These are phyloP conservation scores for Oryza longistaminata DNA, from an alignment of 176 grass and related monocot species.

Conservation along the genomic window DNA sequence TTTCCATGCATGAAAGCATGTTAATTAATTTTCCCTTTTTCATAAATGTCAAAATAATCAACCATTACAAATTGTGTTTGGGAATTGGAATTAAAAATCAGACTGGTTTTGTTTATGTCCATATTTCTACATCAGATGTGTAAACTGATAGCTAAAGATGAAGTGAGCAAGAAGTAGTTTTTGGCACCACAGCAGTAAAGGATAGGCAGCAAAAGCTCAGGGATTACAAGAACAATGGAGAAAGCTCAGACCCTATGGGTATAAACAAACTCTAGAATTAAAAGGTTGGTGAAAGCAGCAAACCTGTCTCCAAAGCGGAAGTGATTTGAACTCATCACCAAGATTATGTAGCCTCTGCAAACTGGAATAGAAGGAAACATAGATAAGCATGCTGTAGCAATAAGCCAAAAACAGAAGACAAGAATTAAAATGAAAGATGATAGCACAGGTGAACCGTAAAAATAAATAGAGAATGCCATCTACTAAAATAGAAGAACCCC, in stretches of 20 bases:
- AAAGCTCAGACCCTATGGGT: constrained; percentile 11
- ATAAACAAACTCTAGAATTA: constrained; percentile 21
- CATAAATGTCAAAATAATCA: background rate
- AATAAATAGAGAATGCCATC: constrained; percentile 14
- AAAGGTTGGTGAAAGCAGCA: constrained; percentile 30
- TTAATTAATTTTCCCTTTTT: background rate
- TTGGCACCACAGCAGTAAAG: background rate
- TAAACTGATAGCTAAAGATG: constrained; percentile 2
- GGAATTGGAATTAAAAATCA: background rate
- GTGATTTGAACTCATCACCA: constrained; percentile 61
- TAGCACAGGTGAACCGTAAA: background rate
- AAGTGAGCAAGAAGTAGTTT: background rate
- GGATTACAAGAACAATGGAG: constrained; percentile 22
- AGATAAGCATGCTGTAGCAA: constrained; percentile 18
- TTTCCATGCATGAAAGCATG: background rate
- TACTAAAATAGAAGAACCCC: background rate
- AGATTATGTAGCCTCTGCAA: constrained; percentile 77
- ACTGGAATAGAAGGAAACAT: constrained; percentile 48
- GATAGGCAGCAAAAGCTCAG: background rate
- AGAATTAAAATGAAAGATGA: background rate
- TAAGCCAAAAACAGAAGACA: background rate
- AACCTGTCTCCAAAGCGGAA: constrained; percentile 97
- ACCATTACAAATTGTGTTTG: background rate
- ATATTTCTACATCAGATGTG: background rate
- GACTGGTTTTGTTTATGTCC: background rate